Percentiles rank a stretch among this genome's conserved stretches.
These are phyloP conservation scores for Buxus sempervirens DNA, from an alignment of 164 flowering plant species.

Conservation along the genomic window DNA sequence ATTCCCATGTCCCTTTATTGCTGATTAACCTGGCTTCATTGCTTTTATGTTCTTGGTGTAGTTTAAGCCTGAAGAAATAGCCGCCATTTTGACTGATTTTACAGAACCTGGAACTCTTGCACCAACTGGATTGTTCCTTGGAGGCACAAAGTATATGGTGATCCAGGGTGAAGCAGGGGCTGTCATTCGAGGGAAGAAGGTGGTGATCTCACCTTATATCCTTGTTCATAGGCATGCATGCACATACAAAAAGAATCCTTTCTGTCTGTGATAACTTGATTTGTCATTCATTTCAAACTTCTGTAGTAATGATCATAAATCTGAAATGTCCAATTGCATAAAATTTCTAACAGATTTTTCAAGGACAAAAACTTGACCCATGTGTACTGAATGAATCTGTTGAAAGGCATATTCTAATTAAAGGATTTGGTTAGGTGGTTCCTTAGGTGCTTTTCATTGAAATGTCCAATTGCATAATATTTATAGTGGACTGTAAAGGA, in stretches of 20 bases:
- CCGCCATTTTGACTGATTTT: slow-evolving; percentile 34
- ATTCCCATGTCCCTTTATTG: not conserved
- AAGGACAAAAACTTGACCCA: too few species aligned
- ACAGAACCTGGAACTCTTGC: slow-evolving; percentile 39
- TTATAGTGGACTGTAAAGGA: too few species aligned
- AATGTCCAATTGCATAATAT: too few species aligned
- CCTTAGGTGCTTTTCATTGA: too few species aligned
- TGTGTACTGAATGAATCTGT: too few species aligned
- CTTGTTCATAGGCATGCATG: not conserved
- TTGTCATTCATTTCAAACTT: too few species aligned
- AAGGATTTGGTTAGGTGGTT: too few species aligned
- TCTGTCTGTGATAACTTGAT: not conserved
- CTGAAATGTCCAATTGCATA: too few species aligned
- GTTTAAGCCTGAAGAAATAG: slow-evolving; percentile 41
- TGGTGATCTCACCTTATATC: not conserved
- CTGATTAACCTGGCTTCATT: not conserved
- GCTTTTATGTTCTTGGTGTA: slow-evolving; percentile 6
- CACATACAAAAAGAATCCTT: not conserved
- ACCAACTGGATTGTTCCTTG: slow-evolving; percentile 39
- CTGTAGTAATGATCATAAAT: too few species aligned
- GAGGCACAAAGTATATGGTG: slow-evolving; percentile 45
- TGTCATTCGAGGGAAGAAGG: slow-evolving; percentile 42
- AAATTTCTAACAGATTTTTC: too few species aligned
- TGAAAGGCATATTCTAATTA: too few species aligned
- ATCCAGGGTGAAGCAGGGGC: slow-evolving; percentile 40